Evolutionary conservation across 2,329 filamentous ascomycete genomes (phyloP), one percentile per base, ranked within the genome.

Genomic region (Aspergillus bombycis): DNA sequence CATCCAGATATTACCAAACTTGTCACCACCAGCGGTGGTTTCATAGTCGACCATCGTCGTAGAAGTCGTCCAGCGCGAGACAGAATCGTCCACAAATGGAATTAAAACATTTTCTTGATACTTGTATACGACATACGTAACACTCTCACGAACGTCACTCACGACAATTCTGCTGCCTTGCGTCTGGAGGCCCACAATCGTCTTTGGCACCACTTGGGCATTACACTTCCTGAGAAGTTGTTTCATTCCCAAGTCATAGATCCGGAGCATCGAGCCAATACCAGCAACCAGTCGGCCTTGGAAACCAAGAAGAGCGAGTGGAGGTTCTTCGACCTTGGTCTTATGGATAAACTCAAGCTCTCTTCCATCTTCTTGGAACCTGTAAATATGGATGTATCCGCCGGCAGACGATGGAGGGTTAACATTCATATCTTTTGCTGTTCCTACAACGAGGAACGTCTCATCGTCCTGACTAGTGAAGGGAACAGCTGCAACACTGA

Each of bases 21-120:
- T 98, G 81, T 99, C 95, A 41, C 94, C 94, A 41, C 94, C 95
- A 3, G 93, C 94, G 28, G 92, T 89, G 1, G 95, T 96, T 76
- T 99, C 95, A 78, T 99, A 99, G 79, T 99, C 95, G 2, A 98
- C 89, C 93, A 99, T 97, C 3, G 93, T 87, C 0, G 91, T 91
- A 69, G 91, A 91, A 0, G 93, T 96, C 1, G 93, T 96, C 92
- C 94, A 98, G 36, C 95, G 89, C 57, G 93, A 85, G 65, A 97
- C 86, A 8, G 89, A 91, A 75, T 99, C 95, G 74, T 99, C 95
- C 21, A 87, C 92, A 72, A 99, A 99, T 0, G 94, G 91, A 64
- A 99, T 96, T 55, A 99, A 83, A 71, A 91, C 91, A 78, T 98
- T 98, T 69, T 93, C 91, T 68, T 93, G 88, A 50, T 90, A 89